These are phyloP conservation scores for Heterobasidion parviporum DNA, from an alignment of 1,284 basidiomycete genomes.

Conservation along the genomic window DNA sequence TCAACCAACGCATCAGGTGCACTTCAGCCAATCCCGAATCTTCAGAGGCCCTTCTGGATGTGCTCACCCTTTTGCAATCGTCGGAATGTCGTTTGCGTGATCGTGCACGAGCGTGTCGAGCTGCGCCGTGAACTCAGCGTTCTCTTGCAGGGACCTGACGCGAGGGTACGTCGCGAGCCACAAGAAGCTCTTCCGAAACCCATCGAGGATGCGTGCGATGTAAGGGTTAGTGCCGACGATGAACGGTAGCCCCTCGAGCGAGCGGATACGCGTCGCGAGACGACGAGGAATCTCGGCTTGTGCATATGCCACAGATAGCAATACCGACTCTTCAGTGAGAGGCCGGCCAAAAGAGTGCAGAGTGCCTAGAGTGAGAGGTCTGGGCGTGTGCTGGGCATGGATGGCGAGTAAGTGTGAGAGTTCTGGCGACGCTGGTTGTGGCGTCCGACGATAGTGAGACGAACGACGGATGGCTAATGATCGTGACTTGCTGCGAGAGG, in stretches of 20 bases:
- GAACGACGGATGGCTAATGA: neutral
- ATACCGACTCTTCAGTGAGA: slow-evolving; percentile 56
- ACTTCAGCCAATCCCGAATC: neutral
- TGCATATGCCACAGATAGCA: slow-evolving; percentile 62
- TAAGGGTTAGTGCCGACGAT: slow-evolving; percentile 91
- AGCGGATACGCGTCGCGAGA: slow-evolving; percentile 62
- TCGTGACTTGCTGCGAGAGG: neutral
- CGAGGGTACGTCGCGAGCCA: slow-evolving; percentile 64
- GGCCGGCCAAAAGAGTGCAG: slow-evolving; percentile 69
- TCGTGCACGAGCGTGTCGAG: slow-evolving; percentile 67
- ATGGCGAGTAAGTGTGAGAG: slow-evolving; percentile 40
- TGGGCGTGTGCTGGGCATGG: slow-evolving; percentile 48
- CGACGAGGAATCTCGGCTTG: slow-evolving; percentile 68
- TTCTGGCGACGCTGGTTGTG: slow-evolving; percentile 27
- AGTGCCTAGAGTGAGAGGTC: slow-evolving; percentile 59
- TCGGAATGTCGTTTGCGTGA: slow-evolving; percentile 84
- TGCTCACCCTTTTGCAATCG: slow-evolving; percentile 77
- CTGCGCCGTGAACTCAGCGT: slow-evolving; percentile 57
- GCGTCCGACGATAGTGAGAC: slow-evolving; percentile 10
- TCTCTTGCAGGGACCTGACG: slow-evolving; percentile 62
- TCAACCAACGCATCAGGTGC: neutral
- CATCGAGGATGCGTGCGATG: slow-evolving; percentile 65
- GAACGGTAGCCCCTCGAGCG: slow-evolving; percentile 67
- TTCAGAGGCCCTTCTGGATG: slow-evolving; percentile 7
- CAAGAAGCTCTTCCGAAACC: slow-evolving; percentile 71